Percentiles rank a stretch among this genome's conserved stretches.
Conservation (phyloP, 2,329 filamentous ascomycete species). For the Exophiala dermatitidis region DNA sequence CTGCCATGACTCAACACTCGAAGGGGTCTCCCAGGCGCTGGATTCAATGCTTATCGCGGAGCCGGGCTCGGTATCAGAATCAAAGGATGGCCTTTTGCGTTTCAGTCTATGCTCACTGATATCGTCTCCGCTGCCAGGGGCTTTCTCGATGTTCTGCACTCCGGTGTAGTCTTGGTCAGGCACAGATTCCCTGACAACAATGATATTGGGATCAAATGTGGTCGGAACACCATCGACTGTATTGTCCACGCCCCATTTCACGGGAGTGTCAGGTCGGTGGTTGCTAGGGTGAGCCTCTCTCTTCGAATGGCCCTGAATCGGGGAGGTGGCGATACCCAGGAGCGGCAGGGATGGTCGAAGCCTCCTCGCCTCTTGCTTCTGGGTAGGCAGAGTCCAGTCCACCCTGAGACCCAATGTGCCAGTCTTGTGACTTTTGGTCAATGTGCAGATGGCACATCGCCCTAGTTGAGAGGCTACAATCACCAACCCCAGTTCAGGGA, state of each 20-base stretch:
- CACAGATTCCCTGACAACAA: constrained; percentile 8
- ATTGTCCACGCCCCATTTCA: constrained; percentile 19
- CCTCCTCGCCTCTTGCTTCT: constrained; percentile 41
- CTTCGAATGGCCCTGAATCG: constrained; percentile 43
- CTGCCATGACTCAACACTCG: constrained; percentile 31
- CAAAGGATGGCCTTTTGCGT: constrained; percentile 6
- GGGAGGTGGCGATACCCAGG: constrained; percentile 50
- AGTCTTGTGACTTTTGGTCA: constrained; percentile 38
- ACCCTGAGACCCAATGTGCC: constrained; percentile 44
- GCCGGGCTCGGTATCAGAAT: not conserved
- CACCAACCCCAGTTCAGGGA: constrained; percentile 54
- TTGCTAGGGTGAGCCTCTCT: constrained; percentile 9
- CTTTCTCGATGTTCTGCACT: not conserved
- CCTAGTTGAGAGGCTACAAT: constrained; percentile 53
- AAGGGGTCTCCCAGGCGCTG: constrained; percentile 17
- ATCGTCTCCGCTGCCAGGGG: not conserved
- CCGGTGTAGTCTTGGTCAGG: not conserved
- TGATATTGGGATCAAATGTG: constrained; percentile 21
- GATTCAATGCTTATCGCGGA: constrained; percentile 7
- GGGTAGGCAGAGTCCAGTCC: constrained; percentile 50
- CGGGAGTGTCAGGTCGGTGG: constrained; percentile 18
- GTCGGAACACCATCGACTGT: constrained; percentile 22
- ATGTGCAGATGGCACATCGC: constrained; percentile 47
- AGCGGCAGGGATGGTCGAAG: constrained; percentile 40
- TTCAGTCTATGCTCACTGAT: constrained; percentile 4